Percentiles rank a stretch among this genome's conserved stretches.
Evolutionary conservation across 331 rosid genomes (phyloP).

Genomic region (Dryas integrifolia): DNA sequence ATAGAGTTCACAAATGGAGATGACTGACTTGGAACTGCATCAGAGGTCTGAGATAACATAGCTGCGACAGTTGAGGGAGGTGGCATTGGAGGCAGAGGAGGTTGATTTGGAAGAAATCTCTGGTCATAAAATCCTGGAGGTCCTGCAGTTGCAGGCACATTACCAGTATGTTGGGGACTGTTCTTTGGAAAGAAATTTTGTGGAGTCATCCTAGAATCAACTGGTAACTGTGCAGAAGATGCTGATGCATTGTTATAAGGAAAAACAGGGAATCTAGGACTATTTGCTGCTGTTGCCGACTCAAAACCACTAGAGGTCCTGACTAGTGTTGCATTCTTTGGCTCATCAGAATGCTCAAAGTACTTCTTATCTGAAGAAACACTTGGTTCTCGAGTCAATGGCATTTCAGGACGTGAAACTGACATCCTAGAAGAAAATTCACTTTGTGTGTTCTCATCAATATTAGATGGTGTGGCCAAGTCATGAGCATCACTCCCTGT

Average conservation of each 20-base stretch:
- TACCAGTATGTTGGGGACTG: slow-evolving; percentile 67
- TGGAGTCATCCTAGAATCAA: slow-evolving; percentile 53
- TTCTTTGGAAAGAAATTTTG: slow-evolving; percentile 59
- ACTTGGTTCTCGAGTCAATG: slow-evolving; percentile 77
- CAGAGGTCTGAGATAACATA: slow-evolving; percentile 57
- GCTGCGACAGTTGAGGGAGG: slow-evolving; percentile 70
- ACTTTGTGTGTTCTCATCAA: slow-evolving; percentile 74
- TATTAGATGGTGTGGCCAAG: slow-evolving; percentile 65
- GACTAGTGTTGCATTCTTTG: slow-evolving; percentile 44
- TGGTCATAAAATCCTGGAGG: slow-evolving; percentile 80
- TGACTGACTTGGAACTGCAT: slow-evolving; percentile 57
- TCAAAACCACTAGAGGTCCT: slow-evolving; percentile 61
- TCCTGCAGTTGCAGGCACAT: slow-evolving; percentile 44
- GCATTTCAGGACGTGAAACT: slow-evolving; percentile 67
- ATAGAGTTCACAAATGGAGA: slow-evolving; percentile 56
- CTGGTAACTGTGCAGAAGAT: slow-evolving; percentile 54
- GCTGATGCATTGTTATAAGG: slow-evolving; percentile 49
- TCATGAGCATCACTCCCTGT: slow-evolving; percentile 80
- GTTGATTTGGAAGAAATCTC: slow-evolving; percentile 75
- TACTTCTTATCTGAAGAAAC: slow-evolving; percentile 84
- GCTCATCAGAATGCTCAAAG: slow-evolving; percentile 74
- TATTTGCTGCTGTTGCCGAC: slow-evolving; percentile 40
- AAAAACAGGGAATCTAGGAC: slow-evolving; percentile 54
- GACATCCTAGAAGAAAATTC: slow-evolving; percentile 95
- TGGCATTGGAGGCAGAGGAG: slow-evolving; percentile 96